Percentiles rank a stretch among this genome's conserved stretches.
phyloP scores from a whole-genome alignment of 1,139 yeast species.

The Kazachstania sp. region DNA sequence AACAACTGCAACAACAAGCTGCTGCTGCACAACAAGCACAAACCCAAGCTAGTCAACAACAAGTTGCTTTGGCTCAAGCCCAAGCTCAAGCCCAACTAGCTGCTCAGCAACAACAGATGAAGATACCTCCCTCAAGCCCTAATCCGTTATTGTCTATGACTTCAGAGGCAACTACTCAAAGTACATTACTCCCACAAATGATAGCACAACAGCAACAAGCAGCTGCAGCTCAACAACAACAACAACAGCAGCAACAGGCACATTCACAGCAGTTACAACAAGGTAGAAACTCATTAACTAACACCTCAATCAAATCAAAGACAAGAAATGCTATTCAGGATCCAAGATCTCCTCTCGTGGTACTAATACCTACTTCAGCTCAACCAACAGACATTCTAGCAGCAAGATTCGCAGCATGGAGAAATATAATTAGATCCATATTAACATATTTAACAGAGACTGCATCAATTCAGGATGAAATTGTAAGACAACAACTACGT shows the following conservation, averaged over 20 bases:
- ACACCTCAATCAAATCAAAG: constrained; percentile 7
- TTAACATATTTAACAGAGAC: constrained; percentile 70
- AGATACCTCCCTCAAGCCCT: not conserved
- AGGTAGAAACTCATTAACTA: constrained; percentile 8
- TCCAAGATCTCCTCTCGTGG: constrained; percentile 38
- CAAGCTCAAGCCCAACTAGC: not conserved
- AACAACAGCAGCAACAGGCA: too few relatives aligned
- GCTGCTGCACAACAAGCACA: not conserved
- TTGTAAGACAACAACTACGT: constrained; percentile 72
- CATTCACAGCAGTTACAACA: too few relatives aligned
- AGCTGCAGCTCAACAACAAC: not conserved
- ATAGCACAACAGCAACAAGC: not conserved
- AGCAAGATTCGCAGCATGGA: constrained; percentile 77
- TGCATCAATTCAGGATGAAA: constrained; percentile 79
- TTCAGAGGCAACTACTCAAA: constrained; percentile 2
- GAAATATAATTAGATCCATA: constrained; percentile 66
- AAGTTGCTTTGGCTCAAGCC: not conserved
- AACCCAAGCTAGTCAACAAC: constrained; percentile 1
- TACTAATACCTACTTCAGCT: constrained; percentile 45
- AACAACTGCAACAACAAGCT: constrained; percentile 3
- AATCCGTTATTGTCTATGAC: constrained; percentile 3
- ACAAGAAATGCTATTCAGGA: constrained; percentile 20
- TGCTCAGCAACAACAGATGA: constrained; percentile 1
- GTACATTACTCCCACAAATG: constrained; percentile 1
- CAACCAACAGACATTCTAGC: constrained; percentile 86